Percentiles rank a stretch among this genome's conserved stretches.
Conservation (phyloP, 179 eudicot species). For the Heliamphora pulchella region DNA sequence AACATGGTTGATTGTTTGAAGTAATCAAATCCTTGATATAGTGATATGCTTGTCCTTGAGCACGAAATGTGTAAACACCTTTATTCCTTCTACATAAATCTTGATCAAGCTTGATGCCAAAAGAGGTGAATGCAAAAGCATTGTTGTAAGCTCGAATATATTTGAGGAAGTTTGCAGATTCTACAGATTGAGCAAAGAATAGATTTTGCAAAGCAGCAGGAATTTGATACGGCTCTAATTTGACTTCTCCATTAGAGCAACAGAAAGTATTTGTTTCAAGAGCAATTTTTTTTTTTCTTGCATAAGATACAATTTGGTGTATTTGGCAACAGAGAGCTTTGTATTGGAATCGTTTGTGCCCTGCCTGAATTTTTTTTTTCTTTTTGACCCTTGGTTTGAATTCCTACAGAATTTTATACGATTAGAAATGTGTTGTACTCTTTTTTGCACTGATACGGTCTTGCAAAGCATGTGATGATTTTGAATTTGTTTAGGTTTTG, state of each 20-base stretch:
- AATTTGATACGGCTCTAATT: background rate
- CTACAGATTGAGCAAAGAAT: too few relatives aligned
- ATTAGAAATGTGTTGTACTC: too few relatives aligned
- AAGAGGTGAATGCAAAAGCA: background rate
- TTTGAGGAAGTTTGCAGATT: background rate
- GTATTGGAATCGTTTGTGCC: too few relatives aligned
- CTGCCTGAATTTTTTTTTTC: too few relatives aligned
- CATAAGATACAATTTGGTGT: background rate
- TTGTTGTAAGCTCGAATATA: background rate
- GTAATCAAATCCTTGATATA: background rate
- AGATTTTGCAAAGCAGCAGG: background rate
- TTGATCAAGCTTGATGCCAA: background rate
- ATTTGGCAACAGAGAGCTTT: too few relatives aligned
- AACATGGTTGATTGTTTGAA: background rate
- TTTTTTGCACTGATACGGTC: too few relatives aligned
- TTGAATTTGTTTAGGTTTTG: too few relatives aligned
- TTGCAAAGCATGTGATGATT: too few relatives aligned
- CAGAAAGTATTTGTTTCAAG: background rate
- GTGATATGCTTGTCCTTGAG: background rate
- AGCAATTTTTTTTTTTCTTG: background rate
- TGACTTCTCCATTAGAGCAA: background rate
- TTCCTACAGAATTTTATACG: too few relatives aligned
- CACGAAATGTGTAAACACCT: background rate
- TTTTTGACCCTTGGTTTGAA: too few relatives aligned
- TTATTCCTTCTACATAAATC: background rate